Base-by-base conservation (phyloP, 805 yeast genomes). In the Metschnikowia noctiluminum region DNA sequence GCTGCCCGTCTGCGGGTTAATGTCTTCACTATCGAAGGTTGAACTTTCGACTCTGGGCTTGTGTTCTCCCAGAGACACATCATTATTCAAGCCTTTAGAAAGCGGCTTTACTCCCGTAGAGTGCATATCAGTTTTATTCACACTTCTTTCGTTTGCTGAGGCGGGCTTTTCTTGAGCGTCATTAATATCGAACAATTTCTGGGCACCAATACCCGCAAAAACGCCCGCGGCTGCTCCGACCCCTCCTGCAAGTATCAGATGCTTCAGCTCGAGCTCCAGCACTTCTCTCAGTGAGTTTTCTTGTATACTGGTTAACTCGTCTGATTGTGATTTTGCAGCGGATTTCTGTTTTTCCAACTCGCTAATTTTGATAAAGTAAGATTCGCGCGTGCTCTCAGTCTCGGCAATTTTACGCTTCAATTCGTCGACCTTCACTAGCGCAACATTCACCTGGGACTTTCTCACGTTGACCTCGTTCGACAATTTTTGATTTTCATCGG, bases 371-470 rank as follows among this genome's bases (percentile, higher is more conserved):
- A 46, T 56, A 45, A 59, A 62, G n/a, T 62, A 51, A n/a, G 54
- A 46, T 26, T 45, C 57, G 46, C 66, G 61, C 10, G 57, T 30
- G 8, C 49, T 55, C 43, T 65, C 66, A 13, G 62, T 43, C 34
- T 69, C 73, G 1, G 51, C 43, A 9, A 72, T 55, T 38, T 64
- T 54, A 31, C 51, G 43, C 52, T 64, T 65, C 44, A 71, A 59
- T 37, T 74, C 77, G 43, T 73, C 68, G 45, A 72, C 68, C 59
- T 74, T 73, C 27, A 72, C 71, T 54, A 86, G 76, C n/a, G 79
- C 70, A 5, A 86, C 81, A 37, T 80, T 84, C 42, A 85, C 74
- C 62, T 90, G 96, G 38, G 85, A 83, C 47, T 80, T 73, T 57
- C 80, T 80, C 37, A 89, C 88, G 39, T 84, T 77, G 16, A 77